Evolutionary conservation across 129 eudicot species (phyloP).

Genomic region (Chrysanthemum makinoi): DNA sequence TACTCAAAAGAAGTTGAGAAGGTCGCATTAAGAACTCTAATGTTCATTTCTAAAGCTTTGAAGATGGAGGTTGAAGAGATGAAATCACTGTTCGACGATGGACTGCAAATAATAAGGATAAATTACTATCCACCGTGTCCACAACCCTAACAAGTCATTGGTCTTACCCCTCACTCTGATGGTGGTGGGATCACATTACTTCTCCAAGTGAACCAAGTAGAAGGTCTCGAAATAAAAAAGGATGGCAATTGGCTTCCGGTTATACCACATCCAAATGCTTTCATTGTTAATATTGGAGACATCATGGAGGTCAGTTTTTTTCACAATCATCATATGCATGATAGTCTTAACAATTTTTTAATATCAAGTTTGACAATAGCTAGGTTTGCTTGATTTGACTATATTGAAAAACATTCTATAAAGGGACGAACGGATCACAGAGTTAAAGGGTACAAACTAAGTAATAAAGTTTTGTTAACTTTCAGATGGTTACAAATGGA

Average conservation of each 20-base stretch:
- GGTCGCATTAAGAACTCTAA: slow-evolving; percentile 27
- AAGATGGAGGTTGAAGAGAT: background rate
- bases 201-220: slow-evolving; percentile 42
- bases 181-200: slow-evolving; percentile 35
- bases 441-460: too few relatives aligned
- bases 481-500: too few relatives aligned
- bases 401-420: too few relatives aligned
- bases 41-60: slow-evolving; percentile 39
- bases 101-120: slow-evolving; percentile 23
- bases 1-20: slow-evolving; percentile 39
- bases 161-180: slow-evolving; percentile 47
- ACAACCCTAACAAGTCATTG: slow-evolving; percentile 44
- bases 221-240: slow-evolving; percentile 42
- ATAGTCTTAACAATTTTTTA: too few relatives aligned
- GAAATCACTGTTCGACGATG: slow-evolving; percentile 35
- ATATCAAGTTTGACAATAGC: too few relatives aligned
- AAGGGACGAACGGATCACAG: too few relatives aligned
- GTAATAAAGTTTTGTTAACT: too few relatives aligned
- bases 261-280: slow-evolving; percentile 37
- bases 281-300: slow-evolving; percentile 22
- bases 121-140: slow-evolving; percentile 51
- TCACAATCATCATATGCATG: too few relatives aligned
- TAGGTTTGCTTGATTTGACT: too few relatives aligned
- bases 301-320: background rate
- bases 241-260: slow-evolving; percentile 42